These are phyloP conservation scores for Talaromyces sp. DNA, from an alignment of 2,329 filamentous ascomycete species.

Conservation along the genomic window DNA sequence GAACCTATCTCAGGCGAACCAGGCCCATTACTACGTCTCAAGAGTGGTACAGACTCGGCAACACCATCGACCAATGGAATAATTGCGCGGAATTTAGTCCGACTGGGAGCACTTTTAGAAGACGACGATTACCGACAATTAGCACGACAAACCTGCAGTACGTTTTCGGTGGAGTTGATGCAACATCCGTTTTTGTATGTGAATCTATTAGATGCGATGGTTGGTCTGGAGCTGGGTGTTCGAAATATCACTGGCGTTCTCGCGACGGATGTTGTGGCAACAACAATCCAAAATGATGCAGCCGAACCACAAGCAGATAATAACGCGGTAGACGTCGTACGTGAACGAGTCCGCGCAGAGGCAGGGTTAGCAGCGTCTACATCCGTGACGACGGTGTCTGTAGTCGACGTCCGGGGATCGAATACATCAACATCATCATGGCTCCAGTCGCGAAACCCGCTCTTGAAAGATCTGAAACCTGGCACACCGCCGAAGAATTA, in stretches of 20 bases:
- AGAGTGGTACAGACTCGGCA: constrained; percentile 91
- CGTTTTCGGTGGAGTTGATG: constrained; percentile 87
- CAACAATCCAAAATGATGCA: constrained; percentile 23
- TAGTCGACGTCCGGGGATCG: constrained; percentile 40
- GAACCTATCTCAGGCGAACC: constrained; percentile 60
- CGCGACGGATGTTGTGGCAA: constrained; percentile 30
- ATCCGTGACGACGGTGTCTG: constrained; percentile 33
- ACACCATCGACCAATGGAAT: constrained; percentile 88
- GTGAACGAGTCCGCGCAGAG: constrained; percentile 35
- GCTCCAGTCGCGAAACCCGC: constrained; percentile 38
- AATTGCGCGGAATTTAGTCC: constrained; percentile 82
- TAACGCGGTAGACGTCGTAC: constrained; percentile 17
- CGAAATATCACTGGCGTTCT: constrained; percentile 59
- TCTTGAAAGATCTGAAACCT: constrained; percentile 39
- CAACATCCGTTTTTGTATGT: constrained; percentile 93
- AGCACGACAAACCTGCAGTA: constrained; percentile 72
- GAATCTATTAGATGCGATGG: constrained; percentile 72
- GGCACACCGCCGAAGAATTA: constrained; percentile 38
- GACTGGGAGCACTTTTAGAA: constrained; percentile 68
- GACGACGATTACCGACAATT: constrained; percentile 63
- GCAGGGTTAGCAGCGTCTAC: constrained; percentile 35
- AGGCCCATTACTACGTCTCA: constrained; percentile 71
- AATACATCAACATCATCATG: constrained; percentile 34
- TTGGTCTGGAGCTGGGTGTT: constrained; percentile 70
- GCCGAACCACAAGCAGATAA: constrained; percentile 22